Conservation (phyloP, 2,329 filamentous ascomycete species). For the Trichoderma afroharzianum region DNA sequence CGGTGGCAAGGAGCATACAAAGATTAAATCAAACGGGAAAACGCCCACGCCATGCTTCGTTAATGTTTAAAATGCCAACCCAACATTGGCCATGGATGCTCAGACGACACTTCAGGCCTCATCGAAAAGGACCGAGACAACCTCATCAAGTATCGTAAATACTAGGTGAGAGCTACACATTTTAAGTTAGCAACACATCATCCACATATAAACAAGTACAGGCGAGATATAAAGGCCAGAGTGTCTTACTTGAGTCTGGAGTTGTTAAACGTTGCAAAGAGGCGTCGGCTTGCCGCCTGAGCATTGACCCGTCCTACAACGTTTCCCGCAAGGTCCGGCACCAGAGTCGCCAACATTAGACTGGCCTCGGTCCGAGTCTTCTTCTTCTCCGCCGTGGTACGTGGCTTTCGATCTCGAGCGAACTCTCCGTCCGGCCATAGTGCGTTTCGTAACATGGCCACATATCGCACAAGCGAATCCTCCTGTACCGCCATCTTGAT, state of each 20-base stretch:
- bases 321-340: constrained; percentile 87
- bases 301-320: constrained; percentile 93
- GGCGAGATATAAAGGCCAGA: too few species aligned
- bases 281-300: constrained; percentile 79
- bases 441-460: constrained; percentile 66
- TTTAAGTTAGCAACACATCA: constrained; percentile 19
- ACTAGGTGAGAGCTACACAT: constrained; percentile 60
- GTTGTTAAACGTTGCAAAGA: constrained; percentile 92
- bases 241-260: constrained; percentile 74
- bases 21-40: not conserved
- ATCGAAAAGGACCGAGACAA: constrained; percentile 62
- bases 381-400: constrained; percentile 70
- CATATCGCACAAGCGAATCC: constrained; percentile 71
- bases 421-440: constrained; percentile 76
- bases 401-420: constrained; percentile 46
- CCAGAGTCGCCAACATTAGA: constrained; percentile 79
- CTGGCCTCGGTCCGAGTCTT: constrained; percentile 83
- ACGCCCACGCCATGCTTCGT: constrained; percentile 18
- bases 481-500: constrained; percentile 72
- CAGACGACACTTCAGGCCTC: constrained; percentile 27
- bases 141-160: constrained; percentile 69
- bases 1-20: not conserved
- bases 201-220: not conserved
- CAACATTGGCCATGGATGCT: not conserved
- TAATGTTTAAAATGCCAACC: not conserved